Evolutionary conservation across 2,329 filamentous ascomycete species (phyloP).

Genomic region (Monosporascus sp.): DNA sequence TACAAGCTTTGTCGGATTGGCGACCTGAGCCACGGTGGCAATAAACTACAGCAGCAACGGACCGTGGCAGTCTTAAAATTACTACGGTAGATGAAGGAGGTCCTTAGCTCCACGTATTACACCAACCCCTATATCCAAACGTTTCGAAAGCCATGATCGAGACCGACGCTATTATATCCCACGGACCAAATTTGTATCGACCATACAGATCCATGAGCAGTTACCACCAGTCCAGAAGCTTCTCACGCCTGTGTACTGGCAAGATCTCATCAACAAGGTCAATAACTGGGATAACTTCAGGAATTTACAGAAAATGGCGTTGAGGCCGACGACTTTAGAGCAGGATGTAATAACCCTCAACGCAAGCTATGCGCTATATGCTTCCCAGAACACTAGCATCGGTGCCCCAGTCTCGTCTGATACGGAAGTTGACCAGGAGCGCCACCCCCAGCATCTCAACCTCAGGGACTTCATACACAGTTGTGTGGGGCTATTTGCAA

Average conservation of each 20-base stretch:
- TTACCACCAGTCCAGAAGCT: conserved; percentile 26
- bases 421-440: neutral
- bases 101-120: neutral
- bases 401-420: neutral
- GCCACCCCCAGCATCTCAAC: neutral
- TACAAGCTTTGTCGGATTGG: neutral
- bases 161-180: conserved; percentile 15
- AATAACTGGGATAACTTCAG: neutral
- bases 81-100: conserved; percentile 2
- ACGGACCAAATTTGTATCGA: neutral
- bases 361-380: too few species aligned
- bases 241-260: conserved; percentile 33
- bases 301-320: neutral
- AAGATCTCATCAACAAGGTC: conserved; percentile 3
- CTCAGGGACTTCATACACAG: neutral
- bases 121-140: neutral
- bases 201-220: conserved; percentile 1
- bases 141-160: conserved; percentile 4
- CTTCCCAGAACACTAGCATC: neutral
- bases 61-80: neutral
- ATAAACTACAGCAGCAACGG: neutral
- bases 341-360: neutral
- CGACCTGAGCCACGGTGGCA: neutral
- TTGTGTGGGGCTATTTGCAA: conserved; percentile 6
- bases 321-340: neutral